Percentiles rank a stretch among this genome's conserved stretches.
Evolutionary conservation across 345 rosid genomes (phyloP).

Genomic region (Camelina laxa): DNA sequence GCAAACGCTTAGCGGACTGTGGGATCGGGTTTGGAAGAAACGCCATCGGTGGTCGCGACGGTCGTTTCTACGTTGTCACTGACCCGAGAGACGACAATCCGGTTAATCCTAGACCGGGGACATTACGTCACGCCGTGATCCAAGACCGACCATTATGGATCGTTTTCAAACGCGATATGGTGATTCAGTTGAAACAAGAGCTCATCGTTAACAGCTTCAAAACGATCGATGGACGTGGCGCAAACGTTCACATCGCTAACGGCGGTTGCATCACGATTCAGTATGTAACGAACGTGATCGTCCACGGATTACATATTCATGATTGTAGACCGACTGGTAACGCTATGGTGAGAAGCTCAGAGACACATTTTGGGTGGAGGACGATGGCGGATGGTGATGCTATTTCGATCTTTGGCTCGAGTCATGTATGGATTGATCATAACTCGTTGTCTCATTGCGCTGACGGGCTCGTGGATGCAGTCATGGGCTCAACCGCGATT

Average conservation of each 20-base stretch:
- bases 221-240: conserved; percentile 94
- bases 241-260: conserved; percentile 86
- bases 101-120: conserved; percentile 92
- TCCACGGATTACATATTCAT: conserved; percentile 93
- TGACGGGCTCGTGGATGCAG: conserved; percentile 95
- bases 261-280: conserved; percentile 95
- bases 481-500: conserved; percentile 96
- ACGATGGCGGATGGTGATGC: conserved; percentile 96
- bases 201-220: conserved; percentile 86
- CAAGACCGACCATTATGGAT: conserved; percentile 92
- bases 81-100: conserved; percentile 80
- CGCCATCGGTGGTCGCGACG: conserved; percentile 93
- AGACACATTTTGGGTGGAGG: conserved; percentile 87
- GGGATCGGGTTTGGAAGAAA: conserved; percentile 95
- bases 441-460: conserved; percentile 89
- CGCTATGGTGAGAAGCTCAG: conserved; percentile 91
- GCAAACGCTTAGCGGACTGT: conserved; percentile 89
- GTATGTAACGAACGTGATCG: conserved; percentile 80
- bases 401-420: conserved; percentile 84
- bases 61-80: conserved; percentile 83
- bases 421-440: conserved; percentile 94
- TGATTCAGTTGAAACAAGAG: conserved; percentile 84
- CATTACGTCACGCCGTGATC: conserved; percentile 90
- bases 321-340: conserved; percentile 95
- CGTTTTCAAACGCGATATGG: conserved; percentile 93